phyloP scores from a whole-genome alignment of 192 early-diverging fungal species.

The Gigaspora rosea region DNA sequence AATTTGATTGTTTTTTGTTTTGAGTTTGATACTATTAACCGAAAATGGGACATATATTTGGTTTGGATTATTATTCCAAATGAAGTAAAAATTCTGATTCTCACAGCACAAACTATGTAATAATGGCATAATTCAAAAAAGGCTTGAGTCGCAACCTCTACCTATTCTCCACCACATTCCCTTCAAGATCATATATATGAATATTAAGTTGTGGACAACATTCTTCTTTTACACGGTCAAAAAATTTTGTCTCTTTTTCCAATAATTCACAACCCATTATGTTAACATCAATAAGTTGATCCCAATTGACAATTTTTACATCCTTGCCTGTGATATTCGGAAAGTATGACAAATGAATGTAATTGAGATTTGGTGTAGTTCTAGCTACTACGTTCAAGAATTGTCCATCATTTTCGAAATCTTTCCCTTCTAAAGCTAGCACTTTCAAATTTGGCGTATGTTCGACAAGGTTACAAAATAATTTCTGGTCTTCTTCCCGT shows the following conservation, averaged over 20 bases:
- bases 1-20: too few species aligned
- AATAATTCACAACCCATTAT: conserved; percentile 16
- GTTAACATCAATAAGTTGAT: conserved; percentile 5
- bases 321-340: conserved; percentile 1
- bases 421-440: conserved; percentile 13
- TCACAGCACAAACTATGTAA: too few species aligned
- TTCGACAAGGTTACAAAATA: conserved; percentile 21
- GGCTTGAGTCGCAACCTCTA: too few species aligned
- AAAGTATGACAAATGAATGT: conserved; percentile 20
- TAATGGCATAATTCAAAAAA: too few species aligned
- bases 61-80: too few species aligned
- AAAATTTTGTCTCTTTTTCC: neutral
- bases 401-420: conserved; percentile 1
- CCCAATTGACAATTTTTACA: neutral
- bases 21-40: too few species aligned
- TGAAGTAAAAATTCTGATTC: too few species aligned
- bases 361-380: conserved; percentile 9
- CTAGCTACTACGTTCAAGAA: conserved; percentile 4
- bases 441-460: conserved; percentile 20
- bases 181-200: conserved; percentile 13
- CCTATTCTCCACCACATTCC: conserved; percentile 5
- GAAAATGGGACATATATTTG: too few species aligned
- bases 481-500: conserved; percentile 7
- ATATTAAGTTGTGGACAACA: conserved; percentile 10
- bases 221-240: conserved; percentile 9